Percentiles rank a stretch among this genome's conserved stretches.
These are phyloP conservation scores for Penicillium sp. DNA, from an alignment of 2,329 filamentous ascomycete genomes.

Conservation along the genomic window DNA sequence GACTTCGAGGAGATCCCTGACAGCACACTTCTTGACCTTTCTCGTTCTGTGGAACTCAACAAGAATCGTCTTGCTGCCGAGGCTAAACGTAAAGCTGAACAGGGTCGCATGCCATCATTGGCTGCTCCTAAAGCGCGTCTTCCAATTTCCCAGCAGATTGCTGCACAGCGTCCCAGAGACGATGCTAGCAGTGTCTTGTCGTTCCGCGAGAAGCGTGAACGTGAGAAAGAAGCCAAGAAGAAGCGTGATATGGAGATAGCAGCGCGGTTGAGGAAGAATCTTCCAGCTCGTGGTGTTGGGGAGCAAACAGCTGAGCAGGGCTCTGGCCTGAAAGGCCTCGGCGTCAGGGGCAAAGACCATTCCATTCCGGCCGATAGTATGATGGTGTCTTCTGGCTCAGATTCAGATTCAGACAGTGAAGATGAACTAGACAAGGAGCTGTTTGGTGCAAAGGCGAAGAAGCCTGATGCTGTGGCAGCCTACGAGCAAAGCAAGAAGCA, in stretches of 20 bases:
- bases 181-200: conserved; percentile 49
- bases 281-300: conserved; percentile 54
- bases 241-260: conserved; percentile 73
- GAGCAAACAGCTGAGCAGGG: conserved; percentile 72
- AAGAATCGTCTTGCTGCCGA: conserved; percentile 40
- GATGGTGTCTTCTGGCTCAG: conserved; percentile 74
- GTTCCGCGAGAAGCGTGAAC: conserved; percentile 75
- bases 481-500: conserved; percentile 53
- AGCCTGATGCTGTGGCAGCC: conserved; percentile 47
- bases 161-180: conserved; percentile 32
- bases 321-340: conserved; percentile 74
- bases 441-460: conserved; percentile 53
- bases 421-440: conserved; percentile 75
- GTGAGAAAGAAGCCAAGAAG: conserved; percentile 74
- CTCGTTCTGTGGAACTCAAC: conserved; percentile 48
- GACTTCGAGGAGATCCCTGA: conserved; percentile 50
- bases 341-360: conserved; percentile 78
- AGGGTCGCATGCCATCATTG: conserved; percentile 24
- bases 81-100: conserved; percentile 33
- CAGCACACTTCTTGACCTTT: conserved; percentile 45
- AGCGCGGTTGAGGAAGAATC: conserved; percentile 66
- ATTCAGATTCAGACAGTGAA: conserved; percentile 74
- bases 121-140: conserved; percentile 22
- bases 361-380: conserved; percentile 74
- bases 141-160: conserved; percentile 28